Evolutionary conservation across 1,139 yeast species (phyloP), one percentile per base, ranked within the genome.

Genomic region (Debaryomyces singareniensis): DNA sequence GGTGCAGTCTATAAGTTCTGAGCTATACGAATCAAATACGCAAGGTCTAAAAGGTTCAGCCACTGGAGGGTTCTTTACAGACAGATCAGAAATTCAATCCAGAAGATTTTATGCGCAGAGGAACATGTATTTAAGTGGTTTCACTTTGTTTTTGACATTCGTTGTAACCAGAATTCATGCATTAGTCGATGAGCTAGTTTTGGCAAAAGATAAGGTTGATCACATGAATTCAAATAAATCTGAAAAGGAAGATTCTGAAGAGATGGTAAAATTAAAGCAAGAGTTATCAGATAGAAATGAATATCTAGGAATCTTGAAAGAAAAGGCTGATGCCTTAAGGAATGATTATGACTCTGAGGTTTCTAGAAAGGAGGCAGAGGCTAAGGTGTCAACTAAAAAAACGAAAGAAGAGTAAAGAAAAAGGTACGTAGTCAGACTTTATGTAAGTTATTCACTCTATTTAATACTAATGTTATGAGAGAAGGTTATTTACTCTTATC

Each of bases 71-170:
- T 39, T 61, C 16, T 37, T 67, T 36, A 64, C 61, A 39, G 89
- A 83, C 45, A 68, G 95, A 34, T 62, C 86, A 5, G 96, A 86
- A 45, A 67, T 81, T 38, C 93, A 82, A 55, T 89, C 96, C 14
- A 76, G 96, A 57, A 73, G 89, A 51, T 93, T 93, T 58, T 87
- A 89, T 51, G 86, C 96, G 13, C 98, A 93, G 64, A 78, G 99
- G 62, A 93, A 93, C 66, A 79, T 89, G 83, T 93, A 93, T 50
- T 71, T 93, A 36, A 86, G 96, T 47, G 99, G 99, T 2, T 87
- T 89, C 60, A 87, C 97, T 3, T 70, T 93, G 55, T 93, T 93
- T 55, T 67, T 91, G 51, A 84, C 96, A 2, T 68, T 87, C 49
- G 81, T 87, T 35, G 75, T 89, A 45, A 78, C 81, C 47, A 75